Evolutionary conservation across 2,329 filamentous ascomycete species (phyloP), one percentile per base, ranked within the genome.

Genomic region (Onygenales sp.): DNA sequence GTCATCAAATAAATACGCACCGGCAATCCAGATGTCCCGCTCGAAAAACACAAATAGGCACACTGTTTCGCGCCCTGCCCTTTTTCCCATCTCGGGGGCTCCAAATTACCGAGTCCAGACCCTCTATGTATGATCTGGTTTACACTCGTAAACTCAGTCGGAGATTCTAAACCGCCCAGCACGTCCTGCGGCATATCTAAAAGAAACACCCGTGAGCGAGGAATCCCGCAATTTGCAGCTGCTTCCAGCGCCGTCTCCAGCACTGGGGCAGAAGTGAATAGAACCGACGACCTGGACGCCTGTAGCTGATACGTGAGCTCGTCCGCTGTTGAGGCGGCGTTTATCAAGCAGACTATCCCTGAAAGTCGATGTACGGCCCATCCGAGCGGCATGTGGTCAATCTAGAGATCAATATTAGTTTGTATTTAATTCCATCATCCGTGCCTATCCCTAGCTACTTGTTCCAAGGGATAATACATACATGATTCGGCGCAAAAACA

Each of bases 21-120:
- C 13, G 85, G 85, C 17, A 87, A 69, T 4, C 86, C 86, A 11
- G 84, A 87, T 0, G 86, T 89, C 14, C 86, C 86, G 61, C 82
- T 85, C 0, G 83, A 86, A 63, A 86, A 88, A 70, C 83, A 87
- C 45, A 90, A 73, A 63, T 85, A 88, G 0, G 86, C 83, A 11
- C 80, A 79, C 62, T 84, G 81, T 53, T 78, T 77, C 32, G 77
- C 78, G 2, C 83, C 85, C 59, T 87, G 82, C 0, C 86, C 85
- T 55, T 77, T 76, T 42, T 70, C 62, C 84, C 84, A 87, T 34
- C 74, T 74, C 62, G 86, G 65, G 4, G 75, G 70, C 54, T 81
- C 75, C 21, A 86, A 65, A 14, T 74, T 67, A 2, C 79, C 76
- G 36, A 83, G 67, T 11, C 72, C 70, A 45, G 67, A 63, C 31